Percentiles rank a stretch among this genome's conserved stretches.
These are phyloP conservation scores for Melastoma malabathricum DNA, from an alignment of 345 rosid species.

Conservation along the genomic window DNA sequence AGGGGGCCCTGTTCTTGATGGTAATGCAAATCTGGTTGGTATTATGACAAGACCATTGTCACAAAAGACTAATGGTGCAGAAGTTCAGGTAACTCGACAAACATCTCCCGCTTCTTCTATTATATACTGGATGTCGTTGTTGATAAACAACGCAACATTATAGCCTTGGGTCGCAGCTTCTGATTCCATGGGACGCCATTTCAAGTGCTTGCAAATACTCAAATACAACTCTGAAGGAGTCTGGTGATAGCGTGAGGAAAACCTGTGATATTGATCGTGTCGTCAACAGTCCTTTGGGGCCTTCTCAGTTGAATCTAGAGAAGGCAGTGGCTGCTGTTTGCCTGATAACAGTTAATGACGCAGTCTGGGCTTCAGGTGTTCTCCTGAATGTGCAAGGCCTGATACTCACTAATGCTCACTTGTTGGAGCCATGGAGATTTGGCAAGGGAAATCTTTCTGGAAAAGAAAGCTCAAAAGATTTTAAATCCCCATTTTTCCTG, in stretches of 20 bases:
- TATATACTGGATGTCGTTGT: slow-evolving; percentile 19
- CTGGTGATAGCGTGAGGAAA: slow-evolving; percentile 37
- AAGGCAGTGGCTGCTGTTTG: slow-evolving; percentile 65
- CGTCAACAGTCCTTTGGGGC: slow-evolving; percentile 9
- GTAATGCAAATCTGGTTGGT: slow-evolving; percentile 42
- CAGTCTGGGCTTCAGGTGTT: slow-evolving; percentile 92
- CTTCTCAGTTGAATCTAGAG: slow-evolving; percentile 24
- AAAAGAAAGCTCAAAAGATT: slow-evolving; percentile 14
- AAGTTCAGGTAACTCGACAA: slow-evolving; percentile 68
- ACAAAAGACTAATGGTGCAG: slow-evolving; percentile 68
- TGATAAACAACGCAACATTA: slow-evolving; percentile 48
- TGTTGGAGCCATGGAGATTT: slow-evolving; percentile 93
- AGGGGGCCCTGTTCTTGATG: slow-evolving; percentile 76
- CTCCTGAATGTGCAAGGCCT: slow-evolving; percentile 72
- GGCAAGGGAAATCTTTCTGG: slow-evolving; percentile 47
- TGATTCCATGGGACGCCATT: slow-evolving; percentile 98
- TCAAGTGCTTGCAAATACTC: slow-evolving; percentile 69
- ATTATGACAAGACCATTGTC: slow-evolving; percentile 66
- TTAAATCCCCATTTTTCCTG: background rate
- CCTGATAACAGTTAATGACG: slow-evolving; percentile 58
- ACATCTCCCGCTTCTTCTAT: slow-evolving; percentile 10
- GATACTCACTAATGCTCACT: slow-evolving; percentile 85
- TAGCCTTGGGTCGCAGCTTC: slow-evolving; percentile 95
- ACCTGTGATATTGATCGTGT: slow-evolving; percentile 13
- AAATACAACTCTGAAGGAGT: slow-evolving; percentile 62